phyloP scores from a whole-genome alignment of 768 basidiomycete genomes.

The Amanita pallidorosea region DNA sequence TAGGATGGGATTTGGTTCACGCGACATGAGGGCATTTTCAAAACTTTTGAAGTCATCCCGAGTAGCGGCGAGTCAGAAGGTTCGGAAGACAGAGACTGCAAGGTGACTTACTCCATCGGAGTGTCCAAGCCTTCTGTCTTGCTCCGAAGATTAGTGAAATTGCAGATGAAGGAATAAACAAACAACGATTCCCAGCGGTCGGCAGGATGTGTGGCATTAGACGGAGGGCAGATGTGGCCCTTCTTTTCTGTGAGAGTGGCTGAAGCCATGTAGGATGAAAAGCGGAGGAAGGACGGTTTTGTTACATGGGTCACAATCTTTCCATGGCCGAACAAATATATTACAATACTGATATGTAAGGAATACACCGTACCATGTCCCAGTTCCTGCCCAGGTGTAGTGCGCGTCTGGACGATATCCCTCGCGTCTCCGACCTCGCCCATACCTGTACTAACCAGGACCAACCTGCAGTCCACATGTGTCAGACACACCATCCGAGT shows the following conservation, averaged over 20 bases:
- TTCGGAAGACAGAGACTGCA: slow-evolving; percentile 10
- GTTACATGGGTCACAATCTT: slow-evolving; percentile 23
- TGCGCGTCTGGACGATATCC: neutral
- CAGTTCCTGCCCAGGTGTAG: slow-evolving; percentile 6
- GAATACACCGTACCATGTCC: neutral
- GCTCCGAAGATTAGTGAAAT: slow-evolving; percentile 63
- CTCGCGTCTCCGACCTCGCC: slow-evolving; percentile 13
- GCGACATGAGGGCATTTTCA: slow-evolving; percentile 67
- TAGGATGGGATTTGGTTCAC: slow-evolving; percentile 63
- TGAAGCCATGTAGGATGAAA: slow-evolving; percentile 22
- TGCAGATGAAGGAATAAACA: slow-evolving; percentile 78
- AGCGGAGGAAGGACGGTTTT: slow-evolving; percentile 18
- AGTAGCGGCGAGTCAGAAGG: slow-evolving; percentile 17
- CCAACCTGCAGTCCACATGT: slow-evolving; percentile 48
- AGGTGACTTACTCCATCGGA: slow-evolving; percentile 67
- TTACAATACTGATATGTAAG: slow-evolving; percentile 26
- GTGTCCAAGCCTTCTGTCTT: slow-evolving; percentile 74
- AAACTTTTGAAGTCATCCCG: slow-evolving; percentile 39
- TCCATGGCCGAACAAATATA: slow-evolving; percentile 37
- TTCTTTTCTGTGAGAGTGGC: slow-evolving; percentile 20
- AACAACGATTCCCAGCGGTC: slow-evolving; percentile 85
- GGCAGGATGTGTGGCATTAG: slow-evolving; percentile 60
- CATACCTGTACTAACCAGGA: slow-evolving; percentile 53
- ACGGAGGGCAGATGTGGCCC: slow-evolving; percentile 44
- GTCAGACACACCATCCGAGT: slow-evolving; percentile 6